Percentiles rank a stretch among this genome's conserved stretches.
phyloP scores from a whole-genome alignment of 2,329 filamentous ascomycete species.

The Stachybotrys echinatus region DNA sequence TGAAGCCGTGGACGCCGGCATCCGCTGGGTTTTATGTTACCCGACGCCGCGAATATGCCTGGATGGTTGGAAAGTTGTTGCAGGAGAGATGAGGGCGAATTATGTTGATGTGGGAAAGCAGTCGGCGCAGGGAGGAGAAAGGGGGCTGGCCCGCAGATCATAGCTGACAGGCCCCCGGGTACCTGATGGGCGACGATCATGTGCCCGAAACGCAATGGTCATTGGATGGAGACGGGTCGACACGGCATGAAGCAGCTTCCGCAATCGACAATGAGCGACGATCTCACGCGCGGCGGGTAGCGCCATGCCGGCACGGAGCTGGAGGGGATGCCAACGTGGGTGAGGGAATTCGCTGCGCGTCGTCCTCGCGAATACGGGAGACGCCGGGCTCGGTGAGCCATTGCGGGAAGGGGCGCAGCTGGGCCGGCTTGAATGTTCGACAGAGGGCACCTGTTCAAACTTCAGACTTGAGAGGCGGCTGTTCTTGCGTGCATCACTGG shows the following conservation, averaged over 20 bases:
- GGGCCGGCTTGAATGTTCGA: background rate
- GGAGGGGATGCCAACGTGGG: background rate
- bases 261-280: background rate
- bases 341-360: background rate
- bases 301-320: background rate
- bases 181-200: background rate
- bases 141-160: too few relatives aligned
- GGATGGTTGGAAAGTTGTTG: too few relatives aligned
- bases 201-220: background rate
- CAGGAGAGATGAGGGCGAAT: too few relatives aligned
- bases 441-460: too few relatives aligned
- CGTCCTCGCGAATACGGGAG: background rate
- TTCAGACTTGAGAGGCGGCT: too few relatives aligned
- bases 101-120: too few relatives aligned
- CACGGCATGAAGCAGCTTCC: background rate
- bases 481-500: too few relatives aligned
- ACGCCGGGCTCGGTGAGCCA: background rate
- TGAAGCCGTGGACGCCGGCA: too few relatives aligned
- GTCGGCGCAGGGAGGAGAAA: too few relatives aligned
- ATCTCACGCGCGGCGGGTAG: background rate
- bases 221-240: background rate
- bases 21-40: too few relatives aligned
- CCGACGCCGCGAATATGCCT: too few relatives aligned
- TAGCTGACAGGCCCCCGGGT: background rate
- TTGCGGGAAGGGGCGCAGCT: background rate